Base-by-base conservation (phyloP, 129 eudicot genomes). In the Ambrosia artemisiifolia region DNA sequence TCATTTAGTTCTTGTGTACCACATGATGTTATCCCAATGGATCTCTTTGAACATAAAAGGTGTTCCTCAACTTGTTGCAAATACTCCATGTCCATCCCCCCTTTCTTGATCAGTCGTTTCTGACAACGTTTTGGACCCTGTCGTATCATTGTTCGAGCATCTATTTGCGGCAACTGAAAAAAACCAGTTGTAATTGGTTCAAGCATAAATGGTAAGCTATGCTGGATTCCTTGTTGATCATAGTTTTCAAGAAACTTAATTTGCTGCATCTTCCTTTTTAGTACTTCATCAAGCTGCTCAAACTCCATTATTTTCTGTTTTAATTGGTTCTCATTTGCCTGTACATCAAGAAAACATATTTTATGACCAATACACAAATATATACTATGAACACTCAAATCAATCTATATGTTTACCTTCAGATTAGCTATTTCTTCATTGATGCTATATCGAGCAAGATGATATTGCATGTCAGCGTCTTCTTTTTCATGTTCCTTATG, bases 321-420 rank as follows among this genome's bases (percentile, higher is more conserved):
- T 73, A 62, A 62, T 17, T 73, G 78, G 62, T 46, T 3, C 33
- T n/a, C 38, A 30, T 62, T 18, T 3, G n/a, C 78, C 78, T 73
- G 70, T 44, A 4, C 20, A 43, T n/a, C 67, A 46, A 3, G 32
- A 28, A 72, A 13, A 6, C 35, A 32, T 44, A 5, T 55, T 20
- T 34, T 11, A 3, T 17, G 43, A 5, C 17, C 47, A 17, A 61
- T 16, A 3, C 17, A 10, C 9, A 17, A n/a, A 4, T 6, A 17
- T 17, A 4, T 3, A 1, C 55, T 50, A 33, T 1, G 50, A 33
- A 34, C 2, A 11, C 1, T 30, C 32, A 40, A 34, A 36, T 38
- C 40, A 16, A 42, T 28, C 33, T 44, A 40, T 0, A 6, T 0
- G 7, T 62, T 13, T 62, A 74, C 78, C 78, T 64, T 64, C 19